Evolutionary conservation across 2,329 filamentous ascomycete genomes (phyloP), one percentile per base, ranked within the genome.

Genomic region (Fusarium piperis): DNA sequence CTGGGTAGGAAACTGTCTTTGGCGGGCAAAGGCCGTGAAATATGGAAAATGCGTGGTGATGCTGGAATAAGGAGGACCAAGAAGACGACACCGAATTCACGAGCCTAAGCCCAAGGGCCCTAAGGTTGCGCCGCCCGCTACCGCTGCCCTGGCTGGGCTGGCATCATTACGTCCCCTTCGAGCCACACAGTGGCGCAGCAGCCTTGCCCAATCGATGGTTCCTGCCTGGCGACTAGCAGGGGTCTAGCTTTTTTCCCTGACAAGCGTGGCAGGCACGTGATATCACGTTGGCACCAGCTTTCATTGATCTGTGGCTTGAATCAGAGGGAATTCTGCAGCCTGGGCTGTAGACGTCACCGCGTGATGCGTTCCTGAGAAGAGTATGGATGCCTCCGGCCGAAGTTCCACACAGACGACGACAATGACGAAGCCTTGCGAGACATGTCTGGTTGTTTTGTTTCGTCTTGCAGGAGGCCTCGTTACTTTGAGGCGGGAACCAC

Each of bases 11-110:
- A 53, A 51, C 15, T 20, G 59, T 60, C 56, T 46, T 52, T 18
- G 63, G 56, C 48, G 70, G 70, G 73, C 36, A 58, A 70, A 60
- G 65, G 59, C 67, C 51, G 65, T 69, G 46, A 72, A 66, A 60
- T 72, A 71, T 71, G 71, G 59, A 53, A 72, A 69, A 70, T 55
- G 61, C 70, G 73, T 73, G 73, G 73, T 74, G 75, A 70, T 76
- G 75, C 33, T 71, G 73, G 72, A 74, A 76, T 78, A 71, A 71
- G 76, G 79, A 79, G 78, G 77, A 77, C 71, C 77, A 73, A 70
- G 76, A 74, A 74, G 73, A 74, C 76, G 75, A 75, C 76, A 77
- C 73, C 76, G 70, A 77, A 71, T 76, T 77, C 72, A 74, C 67
- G 76, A 79, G 78, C 78, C 78, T 74, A 74, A 79, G 41, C 44